phyloP scores from a whole-genome alignment of 345 rosid species.

The Firmiana major region DNA sequence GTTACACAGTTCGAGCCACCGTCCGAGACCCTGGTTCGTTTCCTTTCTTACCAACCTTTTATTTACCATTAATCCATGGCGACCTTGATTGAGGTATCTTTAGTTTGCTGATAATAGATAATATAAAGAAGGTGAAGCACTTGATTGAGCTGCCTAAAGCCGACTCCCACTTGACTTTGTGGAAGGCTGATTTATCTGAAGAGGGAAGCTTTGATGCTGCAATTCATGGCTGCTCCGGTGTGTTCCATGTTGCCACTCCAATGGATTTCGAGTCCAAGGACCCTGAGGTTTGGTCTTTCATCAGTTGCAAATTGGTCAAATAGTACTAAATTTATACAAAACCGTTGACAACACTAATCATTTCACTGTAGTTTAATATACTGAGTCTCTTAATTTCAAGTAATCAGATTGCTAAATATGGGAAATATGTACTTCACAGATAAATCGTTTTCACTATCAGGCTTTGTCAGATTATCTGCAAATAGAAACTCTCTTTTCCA shows the following conservation, averaged over 20 bases:
- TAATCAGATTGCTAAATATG: not conserved
- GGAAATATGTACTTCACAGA: no score
- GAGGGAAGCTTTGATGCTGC: conserved; percentile 81
- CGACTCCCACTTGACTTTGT: conserved; percentile 52
- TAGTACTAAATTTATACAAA: not conserved
- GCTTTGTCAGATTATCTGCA: conserved; percentile 3
- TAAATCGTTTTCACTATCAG: no score
- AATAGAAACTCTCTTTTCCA: not conserved
- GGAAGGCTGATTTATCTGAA: conserved; percentile 73
- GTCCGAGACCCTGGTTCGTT: conserved; percentile 74
- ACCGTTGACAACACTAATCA: not conserved
- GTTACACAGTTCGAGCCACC: conserved; percentile 77
- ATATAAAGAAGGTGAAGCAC: conserved; percentile 71
- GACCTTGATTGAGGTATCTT: not conserved
- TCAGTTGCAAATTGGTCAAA: not conserved
- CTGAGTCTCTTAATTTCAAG: not conserved
- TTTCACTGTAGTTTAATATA: not conserved
- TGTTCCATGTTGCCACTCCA: conserved; percentile 94
- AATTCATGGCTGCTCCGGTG: conserved; percentile 74
- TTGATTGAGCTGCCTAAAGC: conserved; percentile 75
- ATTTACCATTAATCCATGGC: not conserved
- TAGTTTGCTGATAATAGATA: conserved; percentile 28
- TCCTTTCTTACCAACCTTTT: not conserved
- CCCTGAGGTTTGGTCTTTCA: conserved; percentile 50
- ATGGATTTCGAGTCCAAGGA: conserved; percentile 93